Evolutionary conservation across 495 filamentous ascomycete genomes (phyloP).

Genomic region (Penicillium dipodomyicola): DNA sequence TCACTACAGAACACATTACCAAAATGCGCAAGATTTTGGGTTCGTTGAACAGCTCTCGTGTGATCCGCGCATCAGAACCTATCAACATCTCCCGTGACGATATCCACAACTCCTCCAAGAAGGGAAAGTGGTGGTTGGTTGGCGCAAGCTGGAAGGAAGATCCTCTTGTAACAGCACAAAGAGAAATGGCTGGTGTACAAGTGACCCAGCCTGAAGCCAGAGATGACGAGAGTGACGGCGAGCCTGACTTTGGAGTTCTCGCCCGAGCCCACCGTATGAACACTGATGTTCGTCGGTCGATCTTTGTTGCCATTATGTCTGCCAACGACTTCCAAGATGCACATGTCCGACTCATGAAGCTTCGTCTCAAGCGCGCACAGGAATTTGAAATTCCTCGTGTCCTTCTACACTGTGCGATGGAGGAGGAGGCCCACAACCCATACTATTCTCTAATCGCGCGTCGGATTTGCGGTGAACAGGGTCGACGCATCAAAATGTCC

Average conservation of each 20-base stretch:
- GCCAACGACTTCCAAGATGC: conserved; percentile 84
- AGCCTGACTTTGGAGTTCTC: conserved; percentile 66
- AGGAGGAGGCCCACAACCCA: conserved; percentile 82
- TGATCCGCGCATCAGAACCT: conserved; percentile 72
- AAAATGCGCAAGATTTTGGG: conserved; percentile 82
- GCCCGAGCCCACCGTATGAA: conserved; percentile 90
- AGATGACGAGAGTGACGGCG: conserved; percentile 49
- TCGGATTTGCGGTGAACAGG: conserved; percentile 61
- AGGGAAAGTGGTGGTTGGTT: conserved; percentile 97
- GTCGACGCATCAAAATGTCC: conserved; percentile 69
- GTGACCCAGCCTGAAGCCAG: conserved; percentile 12
- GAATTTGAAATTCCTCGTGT: conserved; percentile 85
- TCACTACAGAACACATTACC: conserved; percentile 72
- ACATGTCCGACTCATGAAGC: conserved; percentile 69
- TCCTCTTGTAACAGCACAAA: conserved; percentile 38
- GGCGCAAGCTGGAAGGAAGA: conserved; percentile 80
- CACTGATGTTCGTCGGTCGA: conserved; percentile 85
- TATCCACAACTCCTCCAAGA: conserved; percentile 74
- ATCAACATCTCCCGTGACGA: conserved; percentile 77
- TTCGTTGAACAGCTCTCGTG: conserved; percentile 61
- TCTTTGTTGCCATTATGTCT: conserved; percentile 89
- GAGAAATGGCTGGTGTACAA: conserved; percentile 31
- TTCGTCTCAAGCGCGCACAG: conserved; percentile 81
- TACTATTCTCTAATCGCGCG: conserved; percentile 87
- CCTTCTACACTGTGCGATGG: conserved; percentile 80